Evolutionary conservation across 768 basidiomycete species (phyloP), one percentile per base, ranked within the genome.

Genomic region (Galerina marginata): DNA sequence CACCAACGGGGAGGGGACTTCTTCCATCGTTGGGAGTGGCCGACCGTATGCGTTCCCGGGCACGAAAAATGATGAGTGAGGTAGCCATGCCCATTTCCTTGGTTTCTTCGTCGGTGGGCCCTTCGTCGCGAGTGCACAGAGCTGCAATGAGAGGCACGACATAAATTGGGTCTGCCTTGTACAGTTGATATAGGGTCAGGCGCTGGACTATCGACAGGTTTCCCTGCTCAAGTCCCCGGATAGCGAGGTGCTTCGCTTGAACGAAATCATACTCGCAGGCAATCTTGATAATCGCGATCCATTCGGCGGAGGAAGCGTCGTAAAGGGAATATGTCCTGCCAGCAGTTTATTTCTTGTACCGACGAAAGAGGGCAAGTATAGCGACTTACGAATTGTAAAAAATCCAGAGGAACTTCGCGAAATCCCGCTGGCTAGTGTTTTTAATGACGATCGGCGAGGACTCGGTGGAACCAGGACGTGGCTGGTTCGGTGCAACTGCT

Each of bases 381-480:
- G 23, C 0, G 4, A n/a, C 84, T 56, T 60, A 88, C 88, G 79
- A 75, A 54, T 87, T 86, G 53, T 89, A 89, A 50, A 89, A 86
- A 0, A 88, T 79, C 83, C 83, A 88, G 0, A 87, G 70, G 47
- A 89, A 83, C 0, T 80, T 79, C 14, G 80, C 76, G 54, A 88
- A 86, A 20, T 87, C n/a, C n/a, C n/a, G n/a, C n/a, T n/a, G n/a
- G n/a, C n/a, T n/a, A n/a, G n/a, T n/a, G n/a, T n/a, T 76, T 4
- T 79, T 74, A 2, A 89, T 71, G 0, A 72, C 70, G 20, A 81
- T 73, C 0, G 81, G 76, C 5, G 71, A 73, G 0, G 58, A 6
- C 16, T 81, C 77, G 0, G 72, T 72, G 1, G 68, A 68, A 1
- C 82, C 79, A 14, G 65, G 60, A 6, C 63, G 71, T 1, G 67